A percentile compares a stretch with the other conserved stretches of the same genome.
These are phyloP conservation scores for Aciculoconidium aculeatum DNA, from an alignment of 805 yeast species.

Conservation along the genomic window DNA sequence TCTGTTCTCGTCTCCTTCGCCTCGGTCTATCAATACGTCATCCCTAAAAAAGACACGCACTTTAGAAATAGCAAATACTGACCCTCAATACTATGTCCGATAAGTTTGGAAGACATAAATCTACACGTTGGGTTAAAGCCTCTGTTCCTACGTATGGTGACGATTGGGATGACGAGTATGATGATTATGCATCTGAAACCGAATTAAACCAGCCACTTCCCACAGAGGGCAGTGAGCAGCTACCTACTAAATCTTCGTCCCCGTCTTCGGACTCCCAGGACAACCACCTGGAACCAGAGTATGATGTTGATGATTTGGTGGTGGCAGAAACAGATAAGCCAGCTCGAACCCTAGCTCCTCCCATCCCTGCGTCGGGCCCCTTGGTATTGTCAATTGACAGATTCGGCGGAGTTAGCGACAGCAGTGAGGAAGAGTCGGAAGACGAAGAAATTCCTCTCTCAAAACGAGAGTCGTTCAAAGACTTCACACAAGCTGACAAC, in stretches of 20 bases:
- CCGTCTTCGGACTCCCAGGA: constrained; percentile 7
- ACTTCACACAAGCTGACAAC: not conserved
- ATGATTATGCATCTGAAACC: too few species aligned
- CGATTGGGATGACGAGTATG: constrained; percentile 35
- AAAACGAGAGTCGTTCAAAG: constrained; percentile 1
- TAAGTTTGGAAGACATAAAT: constrained; percentile 36
- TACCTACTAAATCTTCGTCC: too few species aligned
- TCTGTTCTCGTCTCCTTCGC: too few species aligned
- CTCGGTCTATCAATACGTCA: too few species aligned
- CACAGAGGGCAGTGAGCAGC: too few species aligned
- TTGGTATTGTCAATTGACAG: constrained; percentile 34
- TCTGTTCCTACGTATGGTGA: constrained; percentile 38
- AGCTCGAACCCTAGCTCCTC: not conserved
- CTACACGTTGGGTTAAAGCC: constrained; percentile 40
- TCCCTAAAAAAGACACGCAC: too few species aligned
- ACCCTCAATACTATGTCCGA: constrained; percentile 17
- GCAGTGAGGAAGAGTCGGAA: constrained; percentile 1
- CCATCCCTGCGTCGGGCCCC: not conserved
- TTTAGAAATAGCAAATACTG: too few species aligned
- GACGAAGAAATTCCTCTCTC: constrained; percentile 2
- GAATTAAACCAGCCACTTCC: too few species aligned
- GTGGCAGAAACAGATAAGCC: not conserved
- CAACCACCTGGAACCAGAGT: constrained; percentile 1
- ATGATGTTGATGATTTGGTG: not conserved
- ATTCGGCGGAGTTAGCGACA: constrained; percentile 6